Percentiles rank a stretch among this genome's conserved stretches.
phyloP scores from a whole-genome alignment of 192 early-diverging fungal species.

The Entomortierella lignicola region DNA sequence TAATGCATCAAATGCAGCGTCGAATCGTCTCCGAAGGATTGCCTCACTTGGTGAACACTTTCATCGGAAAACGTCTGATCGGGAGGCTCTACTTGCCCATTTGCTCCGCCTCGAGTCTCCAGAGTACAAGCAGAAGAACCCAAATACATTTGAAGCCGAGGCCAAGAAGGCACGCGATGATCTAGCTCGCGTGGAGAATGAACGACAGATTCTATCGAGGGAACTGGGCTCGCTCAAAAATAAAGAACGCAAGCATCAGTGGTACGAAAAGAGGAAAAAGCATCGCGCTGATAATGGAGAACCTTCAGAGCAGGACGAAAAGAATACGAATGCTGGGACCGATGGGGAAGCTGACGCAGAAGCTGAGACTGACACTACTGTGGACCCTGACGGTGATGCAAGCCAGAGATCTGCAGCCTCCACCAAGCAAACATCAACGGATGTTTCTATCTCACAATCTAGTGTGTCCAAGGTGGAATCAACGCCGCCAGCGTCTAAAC shows the following conservation, averaged over 20 bases:
- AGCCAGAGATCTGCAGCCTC: slow-evolving; percentile 7
- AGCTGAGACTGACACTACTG: slow-evolving; percentile 41
- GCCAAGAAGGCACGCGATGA: slow-evolving; percentile 29
- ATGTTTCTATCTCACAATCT: neutral
- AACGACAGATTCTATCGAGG: slow-evolving; percentile 33
- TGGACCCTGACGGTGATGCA: slow-evolving; percentile 47
- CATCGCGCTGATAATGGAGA: slow-evolving; percentile 19
- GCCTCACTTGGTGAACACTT: slow-evolving; percentile 44
- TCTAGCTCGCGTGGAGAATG: slow-evolving; percentile 32
- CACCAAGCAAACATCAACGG: neutral
- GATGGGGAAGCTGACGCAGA: slow-evolving; percentile 41
- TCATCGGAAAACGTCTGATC: slow-evolving; percentile 42
- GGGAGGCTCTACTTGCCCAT: slow-evolving; percentile 27
- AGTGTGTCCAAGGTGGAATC: neutral
- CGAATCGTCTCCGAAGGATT: slow-evolving; percentile 48
- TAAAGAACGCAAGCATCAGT: slow-evolving; percentile 70
- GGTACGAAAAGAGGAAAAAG: slow-evolving; percentile 66
- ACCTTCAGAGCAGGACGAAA: slow-evolving; percentile 30
- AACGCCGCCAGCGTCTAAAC: neutral
- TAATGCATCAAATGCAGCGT: slow-evolving; percentile 54
- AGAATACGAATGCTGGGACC: slow-evolving; percentile 15
- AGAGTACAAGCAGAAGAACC: slow-evolving; percentile 29
- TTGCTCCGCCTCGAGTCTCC: slow-evolving; percentile 39
- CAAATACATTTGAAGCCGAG: slow-evolving; percentile 28
- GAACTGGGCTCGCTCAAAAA: slow-evolving; percentile 55